Conservation (phyloP, 306 rosid genomes). For the Castanea sativa region DNA sequence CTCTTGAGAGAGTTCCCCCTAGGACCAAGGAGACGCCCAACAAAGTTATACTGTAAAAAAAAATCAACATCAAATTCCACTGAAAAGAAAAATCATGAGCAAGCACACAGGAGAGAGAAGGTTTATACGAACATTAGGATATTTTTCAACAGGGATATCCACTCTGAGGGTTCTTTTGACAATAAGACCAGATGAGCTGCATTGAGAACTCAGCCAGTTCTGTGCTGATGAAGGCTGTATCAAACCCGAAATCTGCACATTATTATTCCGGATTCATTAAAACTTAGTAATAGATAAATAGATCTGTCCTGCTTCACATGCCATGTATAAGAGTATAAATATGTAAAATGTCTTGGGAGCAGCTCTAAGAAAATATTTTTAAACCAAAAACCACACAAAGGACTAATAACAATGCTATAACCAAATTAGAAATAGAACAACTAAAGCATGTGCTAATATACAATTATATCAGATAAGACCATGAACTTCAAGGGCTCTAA, state of each 20-base stretch:
- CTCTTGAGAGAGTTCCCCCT: slow-evolving; percentile 98
- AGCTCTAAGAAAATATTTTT: neutral
- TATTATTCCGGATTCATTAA: slow-evolving; percentile 36
- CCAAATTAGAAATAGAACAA: neutral
- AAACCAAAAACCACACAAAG: neutral
- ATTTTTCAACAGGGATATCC: slow-evolving; percentile 82
- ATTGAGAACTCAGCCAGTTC: slow-evolving; percentile 77
- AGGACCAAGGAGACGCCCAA: slow-evolving; percentile 97
- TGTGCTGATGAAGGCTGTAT: slow-evolving; percentile 65
- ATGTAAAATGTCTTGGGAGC: neutral
- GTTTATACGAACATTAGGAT: slow-evolving; percentile 61
- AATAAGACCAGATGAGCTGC: slow-evolving; percentile 81
- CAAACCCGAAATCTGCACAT: slow-evolving; percentile 75
- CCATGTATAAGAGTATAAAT: slow-evolving; percentile 29
- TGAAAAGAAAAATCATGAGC: neutral
- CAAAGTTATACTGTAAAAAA: slow-evolving; percentile 79
- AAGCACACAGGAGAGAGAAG: slow-evolving; percentile 1
- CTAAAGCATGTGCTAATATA: neutral
- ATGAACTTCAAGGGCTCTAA: slow-evolving; percentile 2
- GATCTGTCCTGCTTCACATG: slow-evolving; percentile 5
- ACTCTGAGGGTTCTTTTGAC: slow-evolving; percentile 91
- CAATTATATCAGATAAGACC: neutral
- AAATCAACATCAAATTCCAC: slow-evolving; percentile 29
- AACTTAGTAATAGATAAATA: slow-evolving; percentile 2
- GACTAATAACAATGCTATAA: neutral